phyloP scores from a whole-genome alignment of 192 early-diverging fungal species.

The Podila epicladia region DNA sequence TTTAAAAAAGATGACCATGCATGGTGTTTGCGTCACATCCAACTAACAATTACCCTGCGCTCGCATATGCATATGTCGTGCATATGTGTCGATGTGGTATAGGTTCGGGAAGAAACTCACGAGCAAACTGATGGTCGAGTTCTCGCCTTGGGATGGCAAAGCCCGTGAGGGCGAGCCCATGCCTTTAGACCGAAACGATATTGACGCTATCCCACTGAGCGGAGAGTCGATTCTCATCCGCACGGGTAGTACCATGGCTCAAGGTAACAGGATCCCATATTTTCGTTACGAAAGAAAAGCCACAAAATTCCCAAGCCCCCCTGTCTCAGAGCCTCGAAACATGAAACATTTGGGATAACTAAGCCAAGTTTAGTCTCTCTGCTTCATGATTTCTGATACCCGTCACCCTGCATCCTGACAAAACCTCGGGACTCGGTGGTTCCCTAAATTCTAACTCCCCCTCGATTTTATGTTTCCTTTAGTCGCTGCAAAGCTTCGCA shows the following conservation, averaged over 20 bases:
- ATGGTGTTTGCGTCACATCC: not conserved
- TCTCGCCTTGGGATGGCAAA: slow-evolving; percentile 36
- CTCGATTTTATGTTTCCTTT: not conserved
- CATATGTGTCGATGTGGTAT: not conserved
- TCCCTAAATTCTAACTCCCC: too few relatives aligned
- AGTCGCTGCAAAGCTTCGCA: slow-evolving; percentile 16
- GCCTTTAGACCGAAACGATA: slow-evolving; percentile 18
- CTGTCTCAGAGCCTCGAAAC: not conserved
- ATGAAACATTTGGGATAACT: not conserved
- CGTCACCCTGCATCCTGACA: not conserved
- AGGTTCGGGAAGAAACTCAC: slow-evolving; percentile 35
- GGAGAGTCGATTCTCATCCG: slow-evolving; percentile 21
- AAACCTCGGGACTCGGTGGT: too few relatives aligned
- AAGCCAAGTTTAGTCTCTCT: not conserved
- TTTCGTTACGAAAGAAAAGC: not conserved
- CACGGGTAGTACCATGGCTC: slow-evolving; percentile 10
- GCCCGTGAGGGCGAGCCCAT: slow-evolving; percentile 24
- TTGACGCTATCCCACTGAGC: slow-evolving; percentile 23
- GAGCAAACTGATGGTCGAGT: slow-evolving; percentile 31
- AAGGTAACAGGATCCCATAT: not conserved
- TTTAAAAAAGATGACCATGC: not conserved
- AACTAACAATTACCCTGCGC: too few relatives aligned
- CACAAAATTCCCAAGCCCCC: not conserved
- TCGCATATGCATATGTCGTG: not conserved
- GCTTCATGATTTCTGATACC: not conserved